Evolutionary conservation across 345 rosid species (phyloP).

Genomic region (Dovyalis caffra): DNA sequence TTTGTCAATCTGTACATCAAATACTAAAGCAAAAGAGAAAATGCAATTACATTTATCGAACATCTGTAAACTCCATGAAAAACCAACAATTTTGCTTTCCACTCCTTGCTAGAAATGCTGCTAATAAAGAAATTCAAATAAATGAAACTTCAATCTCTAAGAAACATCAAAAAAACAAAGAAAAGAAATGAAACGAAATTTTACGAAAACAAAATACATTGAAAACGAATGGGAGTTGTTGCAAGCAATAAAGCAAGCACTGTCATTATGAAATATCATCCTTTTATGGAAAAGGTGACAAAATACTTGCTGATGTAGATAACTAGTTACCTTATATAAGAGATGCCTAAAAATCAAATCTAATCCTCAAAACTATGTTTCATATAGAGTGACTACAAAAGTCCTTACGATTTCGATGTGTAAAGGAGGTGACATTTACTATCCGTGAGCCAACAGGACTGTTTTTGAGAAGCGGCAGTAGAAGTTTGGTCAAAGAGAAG

Average conservation of each 20-base stretch:
- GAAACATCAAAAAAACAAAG: background rate
- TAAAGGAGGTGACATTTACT: constrained; percentile 88
- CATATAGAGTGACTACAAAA: background rate
- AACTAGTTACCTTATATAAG: background rate
- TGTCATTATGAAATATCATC: background rate
- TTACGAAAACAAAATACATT: background rate
- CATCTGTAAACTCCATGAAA: background rate
- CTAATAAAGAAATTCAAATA: background rate
- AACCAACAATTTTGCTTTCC: background rate
- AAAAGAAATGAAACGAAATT: background rate
- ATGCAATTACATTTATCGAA: background rate
- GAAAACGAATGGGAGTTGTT: background rate
- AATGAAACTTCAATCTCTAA: background rate
- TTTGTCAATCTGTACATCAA: constrained; percentile 46
- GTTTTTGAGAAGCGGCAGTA: constrained; percentile 73
- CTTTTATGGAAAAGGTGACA: background rate
- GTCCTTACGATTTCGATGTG: constrained; percentile 67
- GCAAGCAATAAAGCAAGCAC: background rate
- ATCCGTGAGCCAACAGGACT: constrained; percentile 80
- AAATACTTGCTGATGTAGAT: background rate
- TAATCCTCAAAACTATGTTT: background rate
- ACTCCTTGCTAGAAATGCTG: background rate
- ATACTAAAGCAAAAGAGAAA: constrained; percentile 35
- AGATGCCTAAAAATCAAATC: constrained; percentile 2
- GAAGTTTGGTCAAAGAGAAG: constrained; percentile 63